Percentiles rank a stretch among this genome's conserved stretches.
Conservation (phyloP, 352 stramenopile species). For the Phytopythium boreale region DNA sequence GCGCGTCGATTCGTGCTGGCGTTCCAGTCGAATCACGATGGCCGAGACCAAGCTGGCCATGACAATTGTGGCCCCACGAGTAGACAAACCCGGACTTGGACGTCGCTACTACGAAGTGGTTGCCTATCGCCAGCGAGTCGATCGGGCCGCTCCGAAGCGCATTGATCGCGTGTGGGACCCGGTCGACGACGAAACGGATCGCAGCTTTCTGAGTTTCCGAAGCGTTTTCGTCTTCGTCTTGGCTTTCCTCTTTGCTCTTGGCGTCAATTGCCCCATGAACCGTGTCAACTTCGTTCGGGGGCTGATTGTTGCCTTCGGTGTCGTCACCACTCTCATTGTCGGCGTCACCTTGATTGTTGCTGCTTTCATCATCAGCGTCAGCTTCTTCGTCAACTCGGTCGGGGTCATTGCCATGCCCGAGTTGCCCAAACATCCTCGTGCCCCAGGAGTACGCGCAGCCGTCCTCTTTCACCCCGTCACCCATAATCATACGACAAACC, state of each 20-base stretch:
- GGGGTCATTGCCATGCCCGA: slow-evolving; percentile 28
- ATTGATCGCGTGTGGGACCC: slow-evolving; percentile 15
- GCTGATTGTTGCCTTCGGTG: neutral
- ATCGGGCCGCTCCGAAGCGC: slow-evolving; percentile 19
- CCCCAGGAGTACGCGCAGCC: slow-evolving; percentile 62
- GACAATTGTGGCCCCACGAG: slow-evolving; percentile 54
- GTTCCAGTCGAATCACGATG: slow-evolving; percentile 1
- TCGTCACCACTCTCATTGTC: neutral
- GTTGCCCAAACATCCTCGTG: slow-evolving; percentile 43
- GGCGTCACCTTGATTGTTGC: slow-evolving; percentile 7
- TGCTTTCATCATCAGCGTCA: slow-evolving; percentile 5
- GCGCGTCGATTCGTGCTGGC: slow-evolving; percentile 25
- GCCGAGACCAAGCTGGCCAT: slow-evolving; percentile 62
- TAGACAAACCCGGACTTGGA: slow-evolving; percentile 36
- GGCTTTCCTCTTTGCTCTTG: slow-evolving; percentile 4
- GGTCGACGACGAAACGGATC: slow-evolving; percentile 22
- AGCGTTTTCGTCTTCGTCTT: slow-evolving; percentile 13
- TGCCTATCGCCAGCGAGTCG: slow-evolving; percentile 48
- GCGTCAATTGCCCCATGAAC: neutral
- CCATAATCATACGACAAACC: neutral
- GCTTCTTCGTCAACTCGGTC: neutral
- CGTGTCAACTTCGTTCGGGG: neutral
- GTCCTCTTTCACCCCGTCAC: slow-evolving; percentile 17
- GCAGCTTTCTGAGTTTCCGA: neutral
- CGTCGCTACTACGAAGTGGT: slow-evolving; percentile 61